Base-by-base conservation (phyloP, 2,329 filamentous ascomycete genomes). In the Nectriaceae sp. region DNA sequence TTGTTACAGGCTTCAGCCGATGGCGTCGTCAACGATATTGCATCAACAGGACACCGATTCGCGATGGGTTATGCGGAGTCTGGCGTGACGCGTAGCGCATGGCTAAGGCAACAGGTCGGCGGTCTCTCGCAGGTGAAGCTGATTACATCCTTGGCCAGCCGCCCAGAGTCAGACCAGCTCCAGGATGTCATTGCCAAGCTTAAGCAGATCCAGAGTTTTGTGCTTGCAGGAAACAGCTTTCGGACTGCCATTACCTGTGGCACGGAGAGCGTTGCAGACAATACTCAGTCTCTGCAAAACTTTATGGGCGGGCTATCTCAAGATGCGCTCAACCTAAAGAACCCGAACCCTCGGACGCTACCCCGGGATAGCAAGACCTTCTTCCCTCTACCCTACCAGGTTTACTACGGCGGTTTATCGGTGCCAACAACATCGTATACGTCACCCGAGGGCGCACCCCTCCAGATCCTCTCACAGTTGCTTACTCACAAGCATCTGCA, bases 401-500 rank as follows among this genome's bases (percentile, higher is more conserved):
- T 99, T 26, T 97, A 96, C 67, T 97, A 97, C 66, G 90, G 93
- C 6, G 88, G 87, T 15, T 78, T 94, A 38, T 87, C 90, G 16
- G 72, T 96, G 13, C 85, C 89, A 5, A 96, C 93, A 1, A 87
- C 88, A 0, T 89, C 92, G 0, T 99, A 97, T 70, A 86, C 84
- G 3, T 83, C 89, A 37, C 69, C 84, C 0, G 80, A 88, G 44
- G 85, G 88, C 35, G 90, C 94, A 1, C 82, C 91, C 1, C 83
- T 97, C 15, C 90, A 93, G 61, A 88, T 97, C 35, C 83, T 99
- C 19, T 85, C 92, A 11, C 90, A 97, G 67, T 83, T 99, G 16
- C 81, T 99, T 24, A 97, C 93, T 0, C 93, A 99, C 74, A 97
- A 96, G 70, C 89, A 97, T 65, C 78, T 99, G 21, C 94, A 99